A percentile compares a stretch with the other conserved stretches of the same genome.
phyloP scores from a whole-genome alignment of 2,329 filamentous ascomycete species.

The Colletotrichum kahawae region DNA sequence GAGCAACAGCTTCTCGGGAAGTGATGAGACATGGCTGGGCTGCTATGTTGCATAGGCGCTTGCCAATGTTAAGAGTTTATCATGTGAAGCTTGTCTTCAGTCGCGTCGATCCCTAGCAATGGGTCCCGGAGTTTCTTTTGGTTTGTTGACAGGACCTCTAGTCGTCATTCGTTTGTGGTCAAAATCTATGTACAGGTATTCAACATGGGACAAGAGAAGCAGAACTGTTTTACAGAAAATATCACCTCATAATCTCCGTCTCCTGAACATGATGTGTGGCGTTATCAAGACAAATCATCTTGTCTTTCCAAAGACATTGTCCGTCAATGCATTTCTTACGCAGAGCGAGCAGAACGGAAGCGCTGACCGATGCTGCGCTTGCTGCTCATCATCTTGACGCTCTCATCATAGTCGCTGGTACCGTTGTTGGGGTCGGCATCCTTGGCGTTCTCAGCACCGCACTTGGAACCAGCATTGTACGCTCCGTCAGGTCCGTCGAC shows the following conservation, averaged over 20 bases:
- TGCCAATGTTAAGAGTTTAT: background rate
- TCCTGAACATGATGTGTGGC: background rate
- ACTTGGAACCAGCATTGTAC: constrained; percentile 25
- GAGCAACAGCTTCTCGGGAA: background rate
- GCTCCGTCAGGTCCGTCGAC: constrained; percentile 36
- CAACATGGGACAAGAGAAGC: background rate
- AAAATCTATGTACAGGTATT: background rate
- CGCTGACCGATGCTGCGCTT: constrained; percentile 9
- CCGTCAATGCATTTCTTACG: background rate
- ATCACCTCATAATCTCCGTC: background rate
- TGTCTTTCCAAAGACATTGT: background rate
- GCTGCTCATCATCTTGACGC: constrained; percentile 17
- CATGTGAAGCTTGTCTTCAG: background rate
- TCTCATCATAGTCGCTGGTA: constrained; percentile 42
- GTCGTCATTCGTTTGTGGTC: background rate
- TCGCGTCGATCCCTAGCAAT: background rate
- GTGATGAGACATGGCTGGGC: background rate
- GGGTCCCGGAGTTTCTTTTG: background rate
- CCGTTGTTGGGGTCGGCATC: constrained; percentile 46
- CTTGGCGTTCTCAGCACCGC: constrained; percentile 33
- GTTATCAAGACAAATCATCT: background rate
- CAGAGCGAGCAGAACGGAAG: background rate
- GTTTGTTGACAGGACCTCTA: background rate
- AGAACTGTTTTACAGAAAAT: background rate
- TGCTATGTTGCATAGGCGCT: background rate